Evolutionary conservation across 108 stramenopile genomes (phyloP).

Genomic region (Skeletonema menzelii): DNA sequence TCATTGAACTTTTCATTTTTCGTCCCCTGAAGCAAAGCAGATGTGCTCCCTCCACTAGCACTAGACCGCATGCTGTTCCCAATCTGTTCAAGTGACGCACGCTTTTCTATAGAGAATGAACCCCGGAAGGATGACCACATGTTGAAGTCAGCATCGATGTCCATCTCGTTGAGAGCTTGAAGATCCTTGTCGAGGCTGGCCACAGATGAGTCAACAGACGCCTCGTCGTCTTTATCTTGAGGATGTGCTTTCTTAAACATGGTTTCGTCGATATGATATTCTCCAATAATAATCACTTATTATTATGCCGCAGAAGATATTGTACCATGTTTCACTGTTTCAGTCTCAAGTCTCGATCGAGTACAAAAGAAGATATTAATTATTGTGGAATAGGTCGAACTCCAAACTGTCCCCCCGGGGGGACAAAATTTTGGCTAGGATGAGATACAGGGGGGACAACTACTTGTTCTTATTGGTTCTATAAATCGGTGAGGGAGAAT

Average conservation of each 20-base stretch:
- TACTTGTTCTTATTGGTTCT: too few relatives aligned
- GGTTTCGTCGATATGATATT: not conserved
- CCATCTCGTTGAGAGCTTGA: conserved; percentile 29
- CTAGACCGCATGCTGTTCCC: not conserved
- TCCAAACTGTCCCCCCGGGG: too few relatives aligned
- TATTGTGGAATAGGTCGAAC: too few relatives aligned
- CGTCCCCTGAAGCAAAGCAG: not conserved
- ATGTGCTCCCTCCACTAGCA: not conserved
- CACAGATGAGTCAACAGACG: not conserved
- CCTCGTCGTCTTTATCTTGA: not conserved
- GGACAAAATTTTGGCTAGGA: too few relatives aligned
- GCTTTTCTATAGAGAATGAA: conserved; percentile 7
- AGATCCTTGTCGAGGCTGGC: conserved; percentile 23
- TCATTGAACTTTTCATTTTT: not conserved
- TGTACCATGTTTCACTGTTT: not conserved
- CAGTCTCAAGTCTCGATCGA: too few relatives aligned
- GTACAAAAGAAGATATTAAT: too few relatives aligned
- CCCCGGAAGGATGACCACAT: conserved; percentile 22
- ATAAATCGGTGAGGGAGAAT: too few relatives aligned
- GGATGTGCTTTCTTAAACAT: not conserved
- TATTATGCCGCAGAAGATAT: too few relatives aligned
- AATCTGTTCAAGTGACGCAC: conserved; percentile 7
- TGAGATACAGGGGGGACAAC: too few relatives aligned
- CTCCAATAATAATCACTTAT: too few relatives aligned
- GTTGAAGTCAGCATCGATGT: conserved; percentile 41